Evolutionary conservation across 305 asterid species (phyloP), one percentile per base, ranked within the genome.

Genomic region (Nicotiana rustica): DNA sequence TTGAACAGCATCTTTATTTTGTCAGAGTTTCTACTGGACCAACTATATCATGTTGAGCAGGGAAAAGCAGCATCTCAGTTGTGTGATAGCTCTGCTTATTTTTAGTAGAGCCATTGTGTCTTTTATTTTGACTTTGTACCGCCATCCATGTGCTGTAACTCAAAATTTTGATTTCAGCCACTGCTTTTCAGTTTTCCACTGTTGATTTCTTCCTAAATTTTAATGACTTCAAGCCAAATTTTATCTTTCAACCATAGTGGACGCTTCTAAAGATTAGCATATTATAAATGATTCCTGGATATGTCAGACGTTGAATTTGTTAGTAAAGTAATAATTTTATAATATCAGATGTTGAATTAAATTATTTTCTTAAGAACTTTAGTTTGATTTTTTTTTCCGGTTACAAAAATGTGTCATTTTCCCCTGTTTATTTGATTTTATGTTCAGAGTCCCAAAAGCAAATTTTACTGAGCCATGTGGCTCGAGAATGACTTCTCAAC

Each of bases 401-500:
- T 52, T 73, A 12, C 61, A 21, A 73, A 47, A 65, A 47, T n/a
- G 61, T 71, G 62, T 71, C 31, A 6, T 29, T 75, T 73, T 4
- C 2, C 29, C 66, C 29, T 52, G 65, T 55, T 75, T 55, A 9
- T 21, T 55, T 73, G 64, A 17, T 73, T 14, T 7, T 29, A 57
- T 15, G 15, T 4, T 61, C 31, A 25, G 64, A 52, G 29, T 73
- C 62, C 31, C 49, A 75, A 75, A 52, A 75, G 49, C 41, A 73
- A 73, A 47, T 49, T 19, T 73, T 73, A 73, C 41, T 73, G 79
- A 49, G 52, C 25, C 49, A 29, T 55, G 31, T 55, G 66, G 66
- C 55, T 76, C n/a, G 49, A 76, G 80, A 76, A 76, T 29, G 80
- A 17, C 66, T 55, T 21, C 73, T 81, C 77, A 77, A 83, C 85